Percentiles rank a stretch among this genome's conserved stretches.
Conservation (phyloP, 148 eudicot species). For the Rhododendron kiyosumense region DNA sequence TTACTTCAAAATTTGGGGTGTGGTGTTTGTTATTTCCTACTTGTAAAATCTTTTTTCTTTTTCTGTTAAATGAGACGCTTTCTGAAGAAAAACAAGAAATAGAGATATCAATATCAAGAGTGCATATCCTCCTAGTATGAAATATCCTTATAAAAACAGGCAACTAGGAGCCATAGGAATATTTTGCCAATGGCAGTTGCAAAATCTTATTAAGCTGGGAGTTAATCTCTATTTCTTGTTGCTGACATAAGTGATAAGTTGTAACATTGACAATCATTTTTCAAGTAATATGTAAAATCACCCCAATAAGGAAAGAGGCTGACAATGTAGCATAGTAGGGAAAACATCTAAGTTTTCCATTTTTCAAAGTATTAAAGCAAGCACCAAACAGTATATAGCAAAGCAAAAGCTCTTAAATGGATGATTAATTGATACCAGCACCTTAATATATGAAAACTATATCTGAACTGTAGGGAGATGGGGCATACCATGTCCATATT, state of each 20-base stretch:
- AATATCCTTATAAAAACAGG: not conserved
- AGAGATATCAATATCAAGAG: not conserved
- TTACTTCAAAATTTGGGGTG: too few relatives aligned
- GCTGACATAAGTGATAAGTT: not conserved
- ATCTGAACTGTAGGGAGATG: not conserved
- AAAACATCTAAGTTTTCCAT: not conserved
- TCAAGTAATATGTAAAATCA: not conserved
- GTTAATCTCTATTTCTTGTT: not conserved
- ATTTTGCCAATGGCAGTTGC: not conserved
- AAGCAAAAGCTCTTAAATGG: not conserved
- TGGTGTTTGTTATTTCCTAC: not conserved
- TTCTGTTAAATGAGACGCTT: not conserved
- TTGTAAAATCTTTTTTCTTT: not conserved
- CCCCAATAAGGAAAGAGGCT: not conserved
- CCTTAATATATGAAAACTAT: not conserved
- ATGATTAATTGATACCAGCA: not conserved
- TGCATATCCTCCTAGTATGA: not conserved
- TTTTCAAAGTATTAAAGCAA: not conserved
- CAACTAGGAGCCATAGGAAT: not conserved
- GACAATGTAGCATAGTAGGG: not conserved
- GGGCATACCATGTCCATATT: conserved; percentile 52
- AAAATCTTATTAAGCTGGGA: not conserved
- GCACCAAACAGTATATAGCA: not conserved
- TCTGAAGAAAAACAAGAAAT: not conserved
- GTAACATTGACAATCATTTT: not conserved